Evolutionary conservation across 345 rosid species (phyloP).

Genomic region (Fremontodendron californicum): DNA sequence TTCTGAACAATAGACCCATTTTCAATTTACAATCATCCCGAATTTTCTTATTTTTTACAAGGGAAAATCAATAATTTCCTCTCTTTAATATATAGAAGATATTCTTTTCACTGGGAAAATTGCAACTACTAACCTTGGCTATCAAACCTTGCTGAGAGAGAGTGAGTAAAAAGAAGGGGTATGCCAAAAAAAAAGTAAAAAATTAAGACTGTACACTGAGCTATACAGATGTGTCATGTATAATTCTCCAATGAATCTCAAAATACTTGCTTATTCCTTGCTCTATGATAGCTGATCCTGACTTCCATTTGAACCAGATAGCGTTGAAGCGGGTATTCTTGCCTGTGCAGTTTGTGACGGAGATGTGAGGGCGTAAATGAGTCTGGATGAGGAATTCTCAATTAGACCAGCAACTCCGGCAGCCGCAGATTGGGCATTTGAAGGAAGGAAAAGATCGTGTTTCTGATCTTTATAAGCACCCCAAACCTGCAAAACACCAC

Average conservation of each 20-base stretch:
- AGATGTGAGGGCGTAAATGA: conserved; percentile 80
- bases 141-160: background rate
- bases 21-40: conserved; percentile 25
- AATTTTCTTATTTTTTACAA: conserved; percentile 21
- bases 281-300: conserved; percentile 26
- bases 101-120: conserved; percentile 1
- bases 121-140: conserved; percentile 2
- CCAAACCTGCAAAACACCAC: conserved; percentile 65
- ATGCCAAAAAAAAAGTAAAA: background rate
- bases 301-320: conserved; percentile 36
- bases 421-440: conserved; percentile 84
- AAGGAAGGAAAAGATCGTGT: conserved; percentile 95
- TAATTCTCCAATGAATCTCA: conserved; percentile 1
- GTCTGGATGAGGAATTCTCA: conserved; percentile 75
- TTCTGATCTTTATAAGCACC: conserved; percentile 95
- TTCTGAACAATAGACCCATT: background rate
- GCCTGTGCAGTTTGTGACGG: conserved; percentile 46
- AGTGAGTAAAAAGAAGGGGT: background rate
- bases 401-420: conserved; percentile 98
- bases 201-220: conserved; percentile 39
- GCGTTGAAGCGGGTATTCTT: conserved; percentile 29
- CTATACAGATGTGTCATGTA: conserved; percentile 29
- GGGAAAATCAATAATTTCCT: conserved; percentile 9
- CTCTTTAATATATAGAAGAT: background rate
- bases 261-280: conserved; percentile 8